A percentile compares a stretch with the other conserved stretches of the same genome.
These are phyloP conservation scores for Phytophthora multivora DNA, from an alignment of 352 stramenopile species.

Conservation along the genomic window DNA sequence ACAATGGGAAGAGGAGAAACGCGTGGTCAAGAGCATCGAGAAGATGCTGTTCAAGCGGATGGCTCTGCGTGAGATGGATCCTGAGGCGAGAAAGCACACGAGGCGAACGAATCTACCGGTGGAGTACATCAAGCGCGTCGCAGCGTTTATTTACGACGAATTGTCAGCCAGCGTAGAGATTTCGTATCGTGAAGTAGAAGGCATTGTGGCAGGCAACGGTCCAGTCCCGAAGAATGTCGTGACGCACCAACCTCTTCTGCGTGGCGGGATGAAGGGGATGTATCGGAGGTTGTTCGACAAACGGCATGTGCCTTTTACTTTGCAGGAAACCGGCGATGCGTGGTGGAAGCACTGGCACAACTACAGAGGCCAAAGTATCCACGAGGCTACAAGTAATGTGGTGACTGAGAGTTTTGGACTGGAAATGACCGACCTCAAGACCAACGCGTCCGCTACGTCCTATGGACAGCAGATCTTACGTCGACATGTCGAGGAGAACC, in stretches of 20 bases:
- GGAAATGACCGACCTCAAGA: conserved; percentile 47
- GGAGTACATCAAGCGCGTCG: conserved; percentile 26
- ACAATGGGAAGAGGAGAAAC: conserved; percentile 31
- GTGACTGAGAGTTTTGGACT: conserved; percentile 59
- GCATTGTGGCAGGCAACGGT: conserved; percentile 27
- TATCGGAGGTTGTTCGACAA: conserved; percentile 43
- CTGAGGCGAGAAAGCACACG: conserved; percentile 18
- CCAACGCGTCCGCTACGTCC: conserved; percentile 48
- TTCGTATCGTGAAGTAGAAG: conserved; percentile 44
- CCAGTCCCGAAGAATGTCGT: conserved; percentile 22
- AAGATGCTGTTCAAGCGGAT: conserved; percentile 32
- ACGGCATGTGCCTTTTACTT: conserved; percentile 37
- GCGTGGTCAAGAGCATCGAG: conserved; percentile 36
- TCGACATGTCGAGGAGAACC: conserved; percentile 57
- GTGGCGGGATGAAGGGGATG: conserved; percentile 39
- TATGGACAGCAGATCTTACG: conserved; percentile 60
- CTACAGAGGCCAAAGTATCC: conserved; percentile 24
- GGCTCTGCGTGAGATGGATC: not conserved
- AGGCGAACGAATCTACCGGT: conserved; percentile 9
- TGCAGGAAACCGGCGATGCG: conserved; percentile 34
- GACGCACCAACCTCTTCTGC: conserved; percentile 29
- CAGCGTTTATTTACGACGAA: conserved; percentile 41
- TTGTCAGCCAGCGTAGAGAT: conserved; percentile 39
- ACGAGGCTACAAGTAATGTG: conserved; percentile 40
- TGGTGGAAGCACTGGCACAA: conserved; percentile 43